These are phyloP conservation scores for Tolypocladium amazonense DNA, from an alignment of 2,329 filamentous ascomycete genomes.

Conservation along the genomic window DNA sequence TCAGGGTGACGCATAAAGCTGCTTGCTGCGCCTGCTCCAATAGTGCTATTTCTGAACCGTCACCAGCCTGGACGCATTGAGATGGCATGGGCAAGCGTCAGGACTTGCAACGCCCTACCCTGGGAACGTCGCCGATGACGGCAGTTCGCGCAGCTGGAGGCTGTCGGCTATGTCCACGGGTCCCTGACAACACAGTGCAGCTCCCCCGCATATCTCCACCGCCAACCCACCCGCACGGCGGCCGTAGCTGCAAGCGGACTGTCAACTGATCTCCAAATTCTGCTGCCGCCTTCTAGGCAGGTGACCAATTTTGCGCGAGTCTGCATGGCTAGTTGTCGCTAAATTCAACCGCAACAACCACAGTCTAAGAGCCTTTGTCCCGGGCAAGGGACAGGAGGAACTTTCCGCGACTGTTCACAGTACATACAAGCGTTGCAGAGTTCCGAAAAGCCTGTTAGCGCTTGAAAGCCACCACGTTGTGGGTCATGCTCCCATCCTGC, in stretches of 20 bases:
- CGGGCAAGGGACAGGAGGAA: background rate
- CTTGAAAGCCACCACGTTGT: slow-evolving; percentile 2
- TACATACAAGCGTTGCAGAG: background rate
- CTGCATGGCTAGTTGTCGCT: background rate
- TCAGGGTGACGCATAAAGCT: background rate
- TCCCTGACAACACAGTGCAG: slow-evolving; percentile 4
- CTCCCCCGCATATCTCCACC: background rate
- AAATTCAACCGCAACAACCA: background rate
- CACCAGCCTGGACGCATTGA: background rate
- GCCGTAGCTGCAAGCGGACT: slow-evolving; percentile 5
- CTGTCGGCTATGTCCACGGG: background rate
- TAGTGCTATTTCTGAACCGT: background rate
- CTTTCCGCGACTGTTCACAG: background rate
- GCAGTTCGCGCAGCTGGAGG: background rate
- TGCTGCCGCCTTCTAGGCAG: slow-evolving; percentile 1
- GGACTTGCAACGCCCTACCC: background rate
- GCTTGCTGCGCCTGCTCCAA: background rate
- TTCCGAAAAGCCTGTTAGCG: background rate
- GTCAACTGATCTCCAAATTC: slow-evolving; percentile 1
- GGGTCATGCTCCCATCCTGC: background rate
- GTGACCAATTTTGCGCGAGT: slow-evolving; percentile 2
- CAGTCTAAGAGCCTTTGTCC: background rate
- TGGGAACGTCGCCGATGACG: background rate
- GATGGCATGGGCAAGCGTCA: background rate
- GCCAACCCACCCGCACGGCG: background rate